Evolutionary conservation across 352 stramenopile species (phyloP).

Genomic region (Phytophthora aleatoria): DNA sequence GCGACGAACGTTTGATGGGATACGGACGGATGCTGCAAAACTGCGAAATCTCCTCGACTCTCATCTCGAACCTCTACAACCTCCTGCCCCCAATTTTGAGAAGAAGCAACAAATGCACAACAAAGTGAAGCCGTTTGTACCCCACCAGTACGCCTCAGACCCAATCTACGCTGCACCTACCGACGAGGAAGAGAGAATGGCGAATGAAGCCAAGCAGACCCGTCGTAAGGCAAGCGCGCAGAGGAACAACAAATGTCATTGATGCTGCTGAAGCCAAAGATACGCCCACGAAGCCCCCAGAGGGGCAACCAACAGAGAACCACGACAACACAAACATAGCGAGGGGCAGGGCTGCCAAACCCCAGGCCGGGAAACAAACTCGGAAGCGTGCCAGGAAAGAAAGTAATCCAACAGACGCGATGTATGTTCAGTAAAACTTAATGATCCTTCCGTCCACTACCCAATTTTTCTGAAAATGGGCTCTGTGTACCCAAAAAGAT

Average conservation of each 20-base stretch:
- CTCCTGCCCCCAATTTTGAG: neutral
- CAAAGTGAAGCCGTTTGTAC: neutral
- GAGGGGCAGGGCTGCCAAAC: neutral
- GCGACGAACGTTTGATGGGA: neutral
- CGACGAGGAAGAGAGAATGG: neutral
- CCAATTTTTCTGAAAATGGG: neutral
- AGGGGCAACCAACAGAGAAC: neutral
- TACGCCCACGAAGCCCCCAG: neutral
- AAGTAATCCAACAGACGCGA: neutral
- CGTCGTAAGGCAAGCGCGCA: neutral
- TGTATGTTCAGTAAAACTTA: neutral
- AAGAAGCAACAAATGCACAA: neutral
- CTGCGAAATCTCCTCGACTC: neutral
- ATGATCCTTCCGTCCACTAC: neutral
- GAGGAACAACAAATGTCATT: neutral
- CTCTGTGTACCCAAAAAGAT: neutral
- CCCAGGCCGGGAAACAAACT: neutral
- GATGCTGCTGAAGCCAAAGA: neutral
- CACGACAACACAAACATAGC: neutral
- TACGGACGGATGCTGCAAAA: neutral
- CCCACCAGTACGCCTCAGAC: neutral
- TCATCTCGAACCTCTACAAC: neutral
- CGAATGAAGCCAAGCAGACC: neutral
- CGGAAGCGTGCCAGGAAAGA: neutral
- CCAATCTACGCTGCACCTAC: neutral